phyloP scores from a whole-genome alignment of 306 rosid species.

The Phaseolus lunatus region DNA sequence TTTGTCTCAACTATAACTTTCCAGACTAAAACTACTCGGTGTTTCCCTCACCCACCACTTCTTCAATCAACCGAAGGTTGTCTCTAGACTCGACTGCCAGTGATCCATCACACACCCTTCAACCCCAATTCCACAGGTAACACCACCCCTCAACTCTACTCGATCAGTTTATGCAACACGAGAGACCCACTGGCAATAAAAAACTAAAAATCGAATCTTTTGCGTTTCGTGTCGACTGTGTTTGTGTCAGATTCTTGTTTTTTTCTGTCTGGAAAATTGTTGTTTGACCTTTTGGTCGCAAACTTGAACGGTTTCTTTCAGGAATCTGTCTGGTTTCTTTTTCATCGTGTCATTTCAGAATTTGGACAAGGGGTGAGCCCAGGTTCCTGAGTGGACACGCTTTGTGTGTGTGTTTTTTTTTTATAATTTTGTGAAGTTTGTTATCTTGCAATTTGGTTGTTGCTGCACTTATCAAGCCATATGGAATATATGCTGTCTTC shows the following conservation, averaged over 20 bases:
- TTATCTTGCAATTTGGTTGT: constrained; percentile 30
- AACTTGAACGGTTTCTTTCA: not conserved
- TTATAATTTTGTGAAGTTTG: not conserved
- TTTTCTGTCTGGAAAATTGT: not conserved
- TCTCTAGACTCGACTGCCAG: constrained; percentile 9
- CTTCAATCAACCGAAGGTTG: constrained; percentile 31
- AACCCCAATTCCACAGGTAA: constrained; percentile 49
- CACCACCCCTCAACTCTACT: constrained; percentile 16
- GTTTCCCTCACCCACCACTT: constrained; percentile 28
- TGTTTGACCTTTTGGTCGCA: constrained; percentile 7
- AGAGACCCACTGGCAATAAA: constrained; percentile 17
- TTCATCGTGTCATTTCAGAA: constrained; percentile 15
- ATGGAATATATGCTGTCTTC: constrained; percentile 23
- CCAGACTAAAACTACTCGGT: constrained; percentile 3
- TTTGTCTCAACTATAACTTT: constrained; percentile 48
- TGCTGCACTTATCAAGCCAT: constrained; percentile 33
- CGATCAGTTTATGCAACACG: not conserved
- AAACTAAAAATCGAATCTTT: constrained; percentile 35
- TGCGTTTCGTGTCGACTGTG: constrained; percentile 34
- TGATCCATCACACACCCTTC: constrained; percentile 36
- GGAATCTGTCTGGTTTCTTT: constrained; percentile 24
- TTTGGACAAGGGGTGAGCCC: not conserved
- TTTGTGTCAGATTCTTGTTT: constrained; percentile 22
- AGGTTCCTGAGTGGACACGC: constrained; percentile 14
- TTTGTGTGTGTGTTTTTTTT: not conserved